Conservation (phyloP, 345 rosid genomes). For the Aquilaria yunnanensis region DNA sequence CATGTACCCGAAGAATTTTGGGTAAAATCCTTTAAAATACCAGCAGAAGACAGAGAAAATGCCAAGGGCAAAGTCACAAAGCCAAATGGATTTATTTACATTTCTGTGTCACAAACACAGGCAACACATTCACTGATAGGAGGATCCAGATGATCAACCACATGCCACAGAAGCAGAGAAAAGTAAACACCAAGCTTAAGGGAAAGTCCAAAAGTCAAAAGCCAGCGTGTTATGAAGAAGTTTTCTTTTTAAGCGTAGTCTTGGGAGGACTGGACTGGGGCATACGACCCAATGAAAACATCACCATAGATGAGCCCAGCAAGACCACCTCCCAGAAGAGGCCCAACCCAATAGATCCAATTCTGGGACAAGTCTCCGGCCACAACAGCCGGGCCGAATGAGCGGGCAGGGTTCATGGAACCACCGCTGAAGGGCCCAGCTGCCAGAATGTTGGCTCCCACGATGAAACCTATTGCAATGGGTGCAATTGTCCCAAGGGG, state of each 20-base stretch:
- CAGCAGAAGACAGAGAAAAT: background rate
- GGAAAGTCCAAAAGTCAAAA: background rate
- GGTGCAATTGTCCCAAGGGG: slow-evolving; percentile 71
- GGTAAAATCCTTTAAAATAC: too few species aligned
- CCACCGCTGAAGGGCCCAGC: slow-evolving; percentile 95
- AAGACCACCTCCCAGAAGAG: slow-evolving; percentile 73
- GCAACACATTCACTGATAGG: background rate
- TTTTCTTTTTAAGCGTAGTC: slow-evolving; percentile 21
- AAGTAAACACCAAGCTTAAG: background rate
- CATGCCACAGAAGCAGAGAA: slow-evolving; percentile 7
- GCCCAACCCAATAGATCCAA: slow-evolving; percentile 88
- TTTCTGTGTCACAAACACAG: slow-evolving; percentile 15
- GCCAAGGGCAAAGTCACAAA: background rate
- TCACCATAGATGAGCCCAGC: slow-evolving; percentile 83
- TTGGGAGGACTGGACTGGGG: slow-evolving; percentile 29
- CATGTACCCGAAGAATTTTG: too few species aligned
- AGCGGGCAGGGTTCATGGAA: slow-evolving; percentile 93
- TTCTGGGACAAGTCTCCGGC: slow-evolving; percentile 55
- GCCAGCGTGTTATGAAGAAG: background rate
- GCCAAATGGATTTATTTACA: slow-evolving; percentile 12
- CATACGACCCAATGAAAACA: slow-evolving; percentile 57
- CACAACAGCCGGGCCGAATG: slow-evolving; percentile 86
- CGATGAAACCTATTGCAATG: slow-evolving; percentile 81
- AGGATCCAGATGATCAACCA: slow-evolving; percentile 1
- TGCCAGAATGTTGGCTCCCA: slow-evolving; percentile 88